Evolutionary conservation across 2,329 filamentous ascomycete genomes (phyloP).

Genomic region (Plectosphaerella cucumerina): DNA sequence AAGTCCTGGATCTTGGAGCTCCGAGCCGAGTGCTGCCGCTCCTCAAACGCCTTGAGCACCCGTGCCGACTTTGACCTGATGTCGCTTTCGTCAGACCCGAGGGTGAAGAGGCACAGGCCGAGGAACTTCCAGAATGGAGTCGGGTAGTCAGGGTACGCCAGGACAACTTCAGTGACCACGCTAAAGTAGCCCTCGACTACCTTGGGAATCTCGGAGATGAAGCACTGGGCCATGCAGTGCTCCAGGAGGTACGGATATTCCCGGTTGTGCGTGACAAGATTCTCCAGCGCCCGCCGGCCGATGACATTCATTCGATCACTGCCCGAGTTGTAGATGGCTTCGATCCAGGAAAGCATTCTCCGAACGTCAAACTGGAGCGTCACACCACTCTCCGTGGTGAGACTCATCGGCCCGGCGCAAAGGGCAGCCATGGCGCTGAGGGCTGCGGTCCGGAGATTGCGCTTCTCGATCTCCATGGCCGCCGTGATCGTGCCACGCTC

Average conservation of each 20-base stretch:
- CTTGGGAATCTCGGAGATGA: constrained; percentile 74
- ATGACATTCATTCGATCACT: constrained; percentile 92
- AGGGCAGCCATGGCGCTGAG: constrained; percentile 93
- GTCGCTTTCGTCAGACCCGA: constrained; percentile 86
- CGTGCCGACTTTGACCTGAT: constrained; percentile 85
- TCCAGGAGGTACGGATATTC: constrained; percentile 83
- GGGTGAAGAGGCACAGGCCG: constrained; percentile 81
- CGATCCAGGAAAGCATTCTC: constrained; percentile 92
- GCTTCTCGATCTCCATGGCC: constrained; percentile 95
- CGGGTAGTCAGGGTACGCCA: constrained; percentile 76
- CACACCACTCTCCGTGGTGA: constrained; percentile 84
- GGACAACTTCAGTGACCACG: constrained; percentile 82
- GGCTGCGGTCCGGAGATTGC: constrained; percentile 83
- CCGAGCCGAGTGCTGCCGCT: constrained; percentile 65
- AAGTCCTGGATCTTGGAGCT: constrained; percentile 94
- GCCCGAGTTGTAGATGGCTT: constrained; percentile 86
- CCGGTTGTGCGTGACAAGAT: constrained; percentile 85
- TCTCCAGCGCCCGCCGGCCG: constrained; percentile 81
- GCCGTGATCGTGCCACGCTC: constrained; percentile 78
- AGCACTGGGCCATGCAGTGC: constrained; percentile 88
- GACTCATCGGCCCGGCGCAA: constrained; percentile 79
- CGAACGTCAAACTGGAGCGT: constrained; percentile 86
- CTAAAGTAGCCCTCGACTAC: constrained; percentile 93
- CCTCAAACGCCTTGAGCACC: constrained; percentile 76
- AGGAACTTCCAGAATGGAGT: constrained; percentile 89